These are phyloP conservation scores for Immersiporthe knoxdaviesiana DNA, from an alignment of 2,329 filamentous ascomycete genomes.

Conservation along the genomic window DNA sequence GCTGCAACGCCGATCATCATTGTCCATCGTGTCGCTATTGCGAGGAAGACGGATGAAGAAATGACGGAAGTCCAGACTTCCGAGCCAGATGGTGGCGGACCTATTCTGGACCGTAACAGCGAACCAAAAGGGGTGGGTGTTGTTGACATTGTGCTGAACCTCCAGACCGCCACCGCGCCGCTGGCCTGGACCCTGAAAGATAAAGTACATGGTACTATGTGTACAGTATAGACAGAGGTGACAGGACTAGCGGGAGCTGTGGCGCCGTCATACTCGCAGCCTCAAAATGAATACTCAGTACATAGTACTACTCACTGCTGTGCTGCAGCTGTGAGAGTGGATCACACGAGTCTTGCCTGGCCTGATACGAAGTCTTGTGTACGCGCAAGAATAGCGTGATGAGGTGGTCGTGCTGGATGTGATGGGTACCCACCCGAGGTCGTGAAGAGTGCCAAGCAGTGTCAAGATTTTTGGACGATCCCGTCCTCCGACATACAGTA, in stretches of 20 bases:
- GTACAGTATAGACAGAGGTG: no score
- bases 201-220: not conserved
- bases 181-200: not conserved
- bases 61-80: not conserved
- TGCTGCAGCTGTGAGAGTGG: not conserved
- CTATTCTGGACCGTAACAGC: not conserved
- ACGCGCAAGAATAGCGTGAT: not conserved
- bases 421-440: not conserved
- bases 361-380: not conserved
- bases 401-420: not conserved
- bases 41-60: not conserved
- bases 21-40: not conserved
- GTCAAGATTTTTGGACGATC: not conserved
- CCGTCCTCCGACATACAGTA: not conserved
- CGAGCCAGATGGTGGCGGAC: not conserved
- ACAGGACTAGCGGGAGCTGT: not conserved
- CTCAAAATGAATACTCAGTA: not conserved
- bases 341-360: not conserved
- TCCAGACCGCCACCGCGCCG: not conserved
- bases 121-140: not conserved
- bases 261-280: not conserved
- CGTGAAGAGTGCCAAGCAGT: not conserved
- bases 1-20: not conserved
- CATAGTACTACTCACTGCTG: no score
- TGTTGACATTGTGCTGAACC: not conserved